phyloP scores from a whole-genome alignment of 164 flowering plant species.

The Stephania cephalantha region DNA sequence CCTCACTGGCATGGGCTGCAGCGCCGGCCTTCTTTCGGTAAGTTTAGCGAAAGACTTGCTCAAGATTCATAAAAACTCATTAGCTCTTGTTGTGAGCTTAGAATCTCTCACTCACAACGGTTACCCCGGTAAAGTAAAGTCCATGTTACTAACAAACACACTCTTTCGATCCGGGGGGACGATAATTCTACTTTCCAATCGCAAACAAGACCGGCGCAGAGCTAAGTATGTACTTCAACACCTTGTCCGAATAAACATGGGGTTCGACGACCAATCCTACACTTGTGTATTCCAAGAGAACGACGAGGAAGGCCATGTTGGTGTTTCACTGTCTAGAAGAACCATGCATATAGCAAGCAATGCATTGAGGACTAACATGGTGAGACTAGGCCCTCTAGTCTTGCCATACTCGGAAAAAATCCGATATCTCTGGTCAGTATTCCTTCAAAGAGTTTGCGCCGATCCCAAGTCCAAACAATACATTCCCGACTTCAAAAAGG shows the following conservation, averaged over 20 bases:
- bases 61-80: slow-evolving; percentile 42
- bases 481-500: slow-evolving; percentile 17
- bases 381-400: slow-evolving; percentile 15
- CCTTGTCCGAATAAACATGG: slow-evolving; percentile 15
- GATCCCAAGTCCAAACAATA: neutral
- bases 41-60: slow-evolving; percentile 46
- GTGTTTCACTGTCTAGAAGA: slow-evolving; percentile 13
- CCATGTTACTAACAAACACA: slow-evolving; percentile 37
- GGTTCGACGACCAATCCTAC: slow-evolving; percentile 11
- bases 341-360: slow-evolving; percentile 17
- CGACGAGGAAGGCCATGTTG: slow-evolving; percentile 14
- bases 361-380: slow-evolving; percentile 18
- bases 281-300: slow-evolving; percentile 12
- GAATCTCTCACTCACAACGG: slow-evolving; percentile 17
- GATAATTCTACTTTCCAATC: slow-evolving; percentile 4
- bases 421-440: slow-evolving; percentile 5
- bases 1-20: slow-evolving; percentile 76
- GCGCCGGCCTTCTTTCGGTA: slow-evolving; percentile 49
- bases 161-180: slow-evolving; percentile 24
- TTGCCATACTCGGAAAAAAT: slow-evolving; percentile 18
- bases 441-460: slow-evolving; percentile 3
- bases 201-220: slow-evolving; percentile 12
- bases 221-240: slow-evolving; percentile 23
- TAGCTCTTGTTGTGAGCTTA: slow-evolving; percentile 24
- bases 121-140: slow-evolving; percentile 30